Conservation (phyloP, 768 basidiomycete species). For the Lactifluus rugatus region DNA sequence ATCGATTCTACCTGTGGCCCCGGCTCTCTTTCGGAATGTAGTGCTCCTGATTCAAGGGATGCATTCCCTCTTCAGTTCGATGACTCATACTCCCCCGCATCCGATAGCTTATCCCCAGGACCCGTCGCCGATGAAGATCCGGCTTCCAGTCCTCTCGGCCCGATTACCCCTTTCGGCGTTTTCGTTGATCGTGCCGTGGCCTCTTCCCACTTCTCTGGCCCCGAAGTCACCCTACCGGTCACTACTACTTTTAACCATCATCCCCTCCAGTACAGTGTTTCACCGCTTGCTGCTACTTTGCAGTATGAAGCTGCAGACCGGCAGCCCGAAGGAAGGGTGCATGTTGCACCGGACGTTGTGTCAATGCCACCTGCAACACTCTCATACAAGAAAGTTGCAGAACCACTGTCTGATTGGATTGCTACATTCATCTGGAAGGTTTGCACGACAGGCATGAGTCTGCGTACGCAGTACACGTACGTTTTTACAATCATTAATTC, state of each 20-base stretch:
- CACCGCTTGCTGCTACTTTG: constrained; percentile 15
- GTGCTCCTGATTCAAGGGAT: neutral
- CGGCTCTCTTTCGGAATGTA: constrained; percentile 2
- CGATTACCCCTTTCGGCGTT: constrained; percentile 67
- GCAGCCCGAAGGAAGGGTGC: constrained; percentile 27
- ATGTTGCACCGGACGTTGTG: constrained; percentile 33
- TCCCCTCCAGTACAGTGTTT: constrained; percentile 22
- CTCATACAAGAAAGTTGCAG: constrained; percentile 62
- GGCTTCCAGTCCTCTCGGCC: constrained; percentile 61
- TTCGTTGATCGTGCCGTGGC: constrained; percentile 66
- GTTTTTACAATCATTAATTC: constrained; percentile 23
- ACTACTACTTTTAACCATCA: constrained; percentile 7
- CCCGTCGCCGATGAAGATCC: constrained; percentile 40
- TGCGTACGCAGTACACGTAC: constrained; percentile 51
- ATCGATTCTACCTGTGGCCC: constrained; percentile 22
- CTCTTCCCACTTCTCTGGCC: constrained; percentile 21
- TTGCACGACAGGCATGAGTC: constrained; percentile 59
- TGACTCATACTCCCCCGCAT: constrained; percentile 50
- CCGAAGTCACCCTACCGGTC: constrained; percentile 3
- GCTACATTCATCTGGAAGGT: constrained; percentile 75
- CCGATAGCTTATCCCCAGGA: constrained; percentile 50
- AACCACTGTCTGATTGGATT: constrained; percentile 72
- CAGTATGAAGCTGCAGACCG: constrained; percentile 22
- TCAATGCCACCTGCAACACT: constrained; percentile 42
- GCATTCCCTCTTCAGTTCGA: constrained; percentile 22